Evolutionary conservation across 768 basidiomycete genomes (phyloP).

Genomic region (Leccinum olivaceopallidum): DNA sequence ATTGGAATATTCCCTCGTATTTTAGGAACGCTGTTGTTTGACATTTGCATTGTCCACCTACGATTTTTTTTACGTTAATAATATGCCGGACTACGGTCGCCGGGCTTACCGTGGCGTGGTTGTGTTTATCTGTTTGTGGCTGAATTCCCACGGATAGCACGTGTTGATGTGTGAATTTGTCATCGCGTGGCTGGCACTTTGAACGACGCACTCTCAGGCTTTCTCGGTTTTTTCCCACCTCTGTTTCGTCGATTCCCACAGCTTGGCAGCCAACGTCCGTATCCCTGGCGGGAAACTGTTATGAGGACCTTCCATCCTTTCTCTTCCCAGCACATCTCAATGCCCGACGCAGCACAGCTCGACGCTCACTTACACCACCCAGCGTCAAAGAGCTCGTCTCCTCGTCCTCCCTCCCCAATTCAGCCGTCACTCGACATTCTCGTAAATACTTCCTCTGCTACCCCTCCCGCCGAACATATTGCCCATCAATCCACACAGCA

Average conservation of each 20-base stretch:
- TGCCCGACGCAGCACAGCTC: constrained; percentile 40
- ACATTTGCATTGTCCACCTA: constrained; percentile 10
- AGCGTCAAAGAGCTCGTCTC: constrained; percentile 43
- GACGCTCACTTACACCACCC: constrained; percentile 33
- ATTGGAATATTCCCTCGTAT: constrained; percentile 25
- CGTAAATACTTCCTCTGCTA: constrained; percentile 28
- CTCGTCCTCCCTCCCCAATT: constrained; percentile 45
- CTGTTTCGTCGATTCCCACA: constrained; percentile 45
- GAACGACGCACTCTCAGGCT: constrained; percentile 28
- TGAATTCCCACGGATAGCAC: constrained; percentile 33
- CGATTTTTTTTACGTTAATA: constrained; percentile 21
- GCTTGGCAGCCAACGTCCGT: constrained; percentile 37
- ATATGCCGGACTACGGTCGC: constrained; percentile 8
- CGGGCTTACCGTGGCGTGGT: constrained; percentile 1
- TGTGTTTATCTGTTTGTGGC: constrained; percentile 20
- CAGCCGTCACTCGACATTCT: constrained; percentile 43
- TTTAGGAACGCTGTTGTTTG: constrained; percentile 14
- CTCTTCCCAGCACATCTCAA: constrained; percentile 42
- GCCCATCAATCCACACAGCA: constrained; percentile 37
- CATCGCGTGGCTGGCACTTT: constrained; percentile 17
- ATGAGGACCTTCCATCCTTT: constrained; percentile 47
- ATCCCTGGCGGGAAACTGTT: constrained; percentile 43
- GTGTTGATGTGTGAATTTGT: constrained; percentile 31
- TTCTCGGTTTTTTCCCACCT: constrained; percentile 47
- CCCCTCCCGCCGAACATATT: constrained; percentile 28